Evolutionary conservation across 78 protist species (phyloP), one percentile per base, ranked within the genome.

Genomic region (Speleostelium caveatum): DNA sequence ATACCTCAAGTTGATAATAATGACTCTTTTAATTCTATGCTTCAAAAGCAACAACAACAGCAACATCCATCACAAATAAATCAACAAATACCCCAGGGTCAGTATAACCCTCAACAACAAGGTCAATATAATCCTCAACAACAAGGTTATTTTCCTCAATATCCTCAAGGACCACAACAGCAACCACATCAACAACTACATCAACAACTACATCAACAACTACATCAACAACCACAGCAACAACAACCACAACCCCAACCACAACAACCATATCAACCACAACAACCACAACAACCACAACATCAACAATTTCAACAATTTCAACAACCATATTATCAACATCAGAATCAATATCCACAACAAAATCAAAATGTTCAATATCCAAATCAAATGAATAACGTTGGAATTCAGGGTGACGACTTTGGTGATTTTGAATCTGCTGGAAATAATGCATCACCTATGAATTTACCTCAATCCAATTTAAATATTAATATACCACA

Each of bases 391-490:
- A n/a, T n/a, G 6, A 45, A 45, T 45, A 45, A 45, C 10, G 53
- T 10, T 45, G 53, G 53, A 6, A 45, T 6, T 45, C n/a, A 10
- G 6, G 53, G 53, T 45, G 53, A 45, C 10, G 10, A 14, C 53
- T 73, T 73, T 56, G 79, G 65, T 19, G 60, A 32, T 22, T 69
- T 69, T 45, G 75, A 73, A 55, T 49, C 61, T 17, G 42, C 79
- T 14, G n/a, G n/a, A 49, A 56, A 5, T 12, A 67, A 67, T 26
- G 22, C 14, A 42, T 16, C 3, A 67, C 38, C 16, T 49, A 7
- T 24, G 24, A 63, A 39, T n/a, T 3, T 41, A 63, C 12, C 71
- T 3, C 3, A 19, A 7, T 12, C 38, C 3, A 30, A 63, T 5
- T 39, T 39, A 63, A 63, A 32, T 35, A 30, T 63, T 35, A 63